Evolutionary conservation across 2,329 filamentous ascomycete species (phyloP), one percentile per base, ranked within the genome.

Genomic region (Fusarium palustre): DNA sequence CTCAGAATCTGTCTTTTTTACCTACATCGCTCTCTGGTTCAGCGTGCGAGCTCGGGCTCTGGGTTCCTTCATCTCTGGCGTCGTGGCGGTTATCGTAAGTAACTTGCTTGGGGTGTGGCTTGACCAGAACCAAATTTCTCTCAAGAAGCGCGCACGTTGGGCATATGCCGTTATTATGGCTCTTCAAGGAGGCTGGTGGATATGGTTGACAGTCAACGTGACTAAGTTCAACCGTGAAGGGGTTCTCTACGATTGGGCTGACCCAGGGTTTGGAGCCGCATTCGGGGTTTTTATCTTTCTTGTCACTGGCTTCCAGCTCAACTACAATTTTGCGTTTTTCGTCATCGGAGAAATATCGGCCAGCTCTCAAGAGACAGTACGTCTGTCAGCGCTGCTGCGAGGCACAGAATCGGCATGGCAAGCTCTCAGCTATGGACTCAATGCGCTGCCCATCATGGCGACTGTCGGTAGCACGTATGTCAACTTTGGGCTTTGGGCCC

Each of bases 311-410:
- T 92, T 92, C 65, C 89, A 92, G 74, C 69, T 91, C n/a, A 92
- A 92, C 72, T 92, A 92, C 75, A 83, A 92, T 68, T 91, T 87
- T 74, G 78, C 91, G 9, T 91, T 91, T 77, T 92, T 92, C 73
- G 81, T 92, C 55, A 85, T 92, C 13, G 83, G 86, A 0, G 88
- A 91, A 65, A 76, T 92, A 5, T 88, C 90, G 1, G 79, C 81
- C 3, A 82, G 82, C 13, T 83, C 90, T 31, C 83, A 85, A 38
- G 88, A 92, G 68, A 85, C 91, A 0, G 84, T 92, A 25, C 84
- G 90, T 1, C 86, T 89, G 66, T 85, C 90, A 0, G 89, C 88
- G 0, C 76, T 92, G 12, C 77, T 92, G 10, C 82, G 90, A 63
- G 90, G 87, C 0, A 90, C 87, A 0, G 90, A 92, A 75, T 91